Percentiles rank a stretch among this genome's conserved stretches.
These are phyloP conservation scores for Aureobasidium sp. DNA, from an alignment of 2,329 filamentous ascomycete species.

Conservation along the genomic window DNA sequence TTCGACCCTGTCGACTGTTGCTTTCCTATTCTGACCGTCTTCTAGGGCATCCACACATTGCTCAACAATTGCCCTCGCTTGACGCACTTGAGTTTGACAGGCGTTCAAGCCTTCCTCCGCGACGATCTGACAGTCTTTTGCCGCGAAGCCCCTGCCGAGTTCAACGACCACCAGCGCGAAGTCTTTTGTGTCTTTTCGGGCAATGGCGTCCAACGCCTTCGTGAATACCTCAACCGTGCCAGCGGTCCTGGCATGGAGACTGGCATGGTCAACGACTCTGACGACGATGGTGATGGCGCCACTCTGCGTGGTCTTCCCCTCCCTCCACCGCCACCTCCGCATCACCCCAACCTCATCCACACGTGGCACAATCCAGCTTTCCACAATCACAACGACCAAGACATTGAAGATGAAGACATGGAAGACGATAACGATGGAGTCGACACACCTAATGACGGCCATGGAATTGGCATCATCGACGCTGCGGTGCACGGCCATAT, in stretches of 20 bases:
- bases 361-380: conserved; percentile 9
- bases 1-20: too few species aligned
- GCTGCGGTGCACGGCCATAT: conserved; percentile 16
- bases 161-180: conserved; percentile 87
- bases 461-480: neutral
- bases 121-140: conserved; percentile 80
- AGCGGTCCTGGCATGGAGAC: conserved; percentile 10
- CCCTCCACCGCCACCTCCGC: neutral
- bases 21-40: conserved; percentile 22
- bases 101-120: conserved; percentile 80
- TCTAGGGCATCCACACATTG: conserved; percentile 76
- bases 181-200: conserved; percentile 98
- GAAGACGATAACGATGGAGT: conserved; percentile 18
- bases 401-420: conserved; percentile 20
- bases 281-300: conserved; percentile 19
- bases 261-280: conserved; percentile 9
- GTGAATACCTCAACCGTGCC: conserved; percentile 61
- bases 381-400: conserved; percentile 11
- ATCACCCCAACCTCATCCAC: conserved; percentile 4
- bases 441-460: conserved; percentile 15
- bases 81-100: conserved; percentile 89
- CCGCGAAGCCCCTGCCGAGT: conserved; percentile 80
- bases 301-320: conserved; percentile 10
- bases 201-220: conserved; percentile 66
- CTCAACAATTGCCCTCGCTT: conserved; percentile 86